Conservation (phyloP, 2,329 filamentous ascomycete species). For the Sporothrix pallida region DNA sequence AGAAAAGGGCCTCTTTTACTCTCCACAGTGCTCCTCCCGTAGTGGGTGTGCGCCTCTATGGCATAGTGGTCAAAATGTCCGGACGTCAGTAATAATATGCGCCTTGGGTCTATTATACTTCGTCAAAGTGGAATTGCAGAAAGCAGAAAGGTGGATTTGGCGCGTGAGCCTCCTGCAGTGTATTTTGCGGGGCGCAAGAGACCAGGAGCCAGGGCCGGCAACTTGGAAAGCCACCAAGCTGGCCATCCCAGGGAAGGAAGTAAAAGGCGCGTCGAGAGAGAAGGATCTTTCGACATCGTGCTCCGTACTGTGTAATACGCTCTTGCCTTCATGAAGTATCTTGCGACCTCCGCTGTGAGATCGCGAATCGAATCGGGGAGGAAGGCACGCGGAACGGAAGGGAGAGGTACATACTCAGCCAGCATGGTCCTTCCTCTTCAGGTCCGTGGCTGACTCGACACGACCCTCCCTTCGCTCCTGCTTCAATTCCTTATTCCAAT, state of each 20-base stretch:
- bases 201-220: conserved; percentile 12
- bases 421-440: not conserved
- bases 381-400: conserved; percentile 20
- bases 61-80: not conserved
- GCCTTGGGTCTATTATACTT: not conserved
- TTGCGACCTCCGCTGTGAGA: not conserved
- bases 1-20: not conserved
- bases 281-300: conserved; percentile 4
- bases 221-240: not conserved
- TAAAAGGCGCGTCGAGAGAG: conserved; percentile 20
- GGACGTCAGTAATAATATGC: not conserved
- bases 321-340: not conserved
- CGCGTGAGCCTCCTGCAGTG: conserved; percentile 24
- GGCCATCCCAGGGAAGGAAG: conserved; percentile 14
- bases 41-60: not conserved
- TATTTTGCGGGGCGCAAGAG: conserved; percentile 16
- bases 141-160: not conserved
- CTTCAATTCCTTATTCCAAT: not conserved
- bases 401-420: not conserved
- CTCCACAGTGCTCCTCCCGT: conserved; percentile 6
- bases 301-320: not conserved
- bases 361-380: conserved; percentile 18
- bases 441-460: conserved; percentile 3
- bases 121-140: not conserved
- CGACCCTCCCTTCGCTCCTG: conserved; percentile 22